Evolutionary conservation across 2,329 filamentous ascomycete species (phyloP).

Genomic region (Teratosphaeria gauchensis): DNA sequence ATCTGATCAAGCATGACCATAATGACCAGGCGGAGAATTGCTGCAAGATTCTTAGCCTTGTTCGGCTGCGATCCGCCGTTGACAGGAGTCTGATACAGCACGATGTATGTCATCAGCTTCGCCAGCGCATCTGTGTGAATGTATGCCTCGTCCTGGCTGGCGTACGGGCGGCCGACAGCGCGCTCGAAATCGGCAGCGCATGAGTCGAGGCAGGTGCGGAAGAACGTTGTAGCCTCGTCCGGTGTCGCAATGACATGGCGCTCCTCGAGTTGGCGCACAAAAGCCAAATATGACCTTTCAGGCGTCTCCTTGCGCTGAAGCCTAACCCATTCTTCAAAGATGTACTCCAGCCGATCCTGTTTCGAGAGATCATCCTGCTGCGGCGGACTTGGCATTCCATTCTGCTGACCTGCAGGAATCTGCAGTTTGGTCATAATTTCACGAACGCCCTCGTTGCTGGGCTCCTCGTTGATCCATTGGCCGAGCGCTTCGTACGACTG

Average conservation of each 20-base stretch:
- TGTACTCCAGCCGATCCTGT: conserved; percentile 81
- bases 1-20: conserved; percentile 81
- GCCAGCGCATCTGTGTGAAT: conserved; percentile 70
- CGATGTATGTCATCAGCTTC: conserved; percentile 66
- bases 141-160: conserved; percentile 51
- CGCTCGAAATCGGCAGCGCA: conserved; percentile 72
- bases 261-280: conserved; percentile 67
- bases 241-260: conserved; percentile 61
- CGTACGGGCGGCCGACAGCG: conserved; percentile 49
- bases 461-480: conserved; percentile 68
- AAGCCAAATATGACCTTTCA: conserved; percentile 61
- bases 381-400: conserved; percentile 47
- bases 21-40: conserved; percentile 65
- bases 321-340: conserved; percentile 91
- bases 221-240: conserved; percentile 70
- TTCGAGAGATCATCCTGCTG: conserved; percentile 42
- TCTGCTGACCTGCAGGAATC: conserved; percentile 47
- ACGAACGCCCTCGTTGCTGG: conserved; percentile 54
- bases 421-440: conserved; percentile 60
- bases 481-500: conserved; percentile 72
- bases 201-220: conserved; percentile 70
- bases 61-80: conserved; percentile 49
- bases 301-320: conserved; percentile 69
- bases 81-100: conserved; percentile 59
- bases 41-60: conserved; percentile 65